These are phyloP conservation scores for Pisolithus albus DNA, from an alignment of 768 basidiomycete genomes.

Conservation along the genomic window DNA sequence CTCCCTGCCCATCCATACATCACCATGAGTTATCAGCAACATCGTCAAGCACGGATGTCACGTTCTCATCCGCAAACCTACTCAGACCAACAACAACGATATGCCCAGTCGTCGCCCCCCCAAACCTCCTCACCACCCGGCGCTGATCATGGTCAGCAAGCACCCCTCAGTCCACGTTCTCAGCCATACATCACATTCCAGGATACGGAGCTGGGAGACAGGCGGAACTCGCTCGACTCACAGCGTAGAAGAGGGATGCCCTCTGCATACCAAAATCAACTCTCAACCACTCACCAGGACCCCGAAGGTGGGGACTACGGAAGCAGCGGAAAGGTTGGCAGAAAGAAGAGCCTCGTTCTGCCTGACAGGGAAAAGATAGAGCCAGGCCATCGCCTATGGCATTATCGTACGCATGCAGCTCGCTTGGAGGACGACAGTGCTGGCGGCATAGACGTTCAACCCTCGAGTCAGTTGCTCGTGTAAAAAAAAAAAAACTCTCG, in stretches of 20 bases:
- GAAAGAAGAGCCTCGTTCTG: slow-evolving; percentile 89
- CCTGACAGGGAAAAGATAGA: slow-evolving; percentile 97
- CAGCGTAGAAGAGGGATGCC: slow-evolving; percentile 41
- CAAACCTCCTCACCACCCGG: slow-evolving; percentile 14
- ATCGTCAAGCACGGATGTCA: slow-evolving; percentile 24
- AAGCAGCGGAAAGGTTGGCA: slow-evolving; percentile 47
- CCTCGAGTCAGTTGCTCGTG: slow-evolving; percentile 62
- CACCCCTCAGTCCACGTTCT: slow-evolving; percentile 13
- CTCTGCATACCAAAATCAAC: slow-evolving; percentile 41
- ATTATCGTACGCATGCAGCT: slow-evolving; percentile 85
- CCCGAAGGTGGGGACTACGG: slow-evolving; percentile 28
- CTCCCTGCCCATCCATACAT: not conserved
- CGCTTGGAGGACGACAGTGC: slow-evolving; percentile 66
- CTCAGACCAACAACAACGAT: slow-evolving; percentile 21
- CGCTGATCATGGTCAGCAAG: slow-evolving; percentile 13
- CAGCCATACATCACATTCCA: slow-evolving; percentile 59
- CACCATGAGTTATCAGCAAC: slow-evolving; percentile 35
- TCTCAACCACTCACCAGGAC: slow-evolving; percentile 33
- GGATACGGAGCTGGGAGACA: slow-evolving; percentile 62
- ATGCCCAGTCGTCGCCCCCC: slow-evolving; percentile 14
- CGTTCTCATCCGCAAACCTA: slow-evolving; percentile 35
- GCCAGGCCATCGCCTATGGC: slow-evolving; percentile 88
- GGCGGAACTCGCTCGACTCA: slow-evolving; percentile 50
- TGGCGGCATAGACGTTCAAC: slow-evolving; percentile 60
- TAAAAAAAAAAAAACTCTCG: not conserved